These are phyloP conservation scores for Kappamyces sp. DNA, from an alignment of 192 early-diverging fungal genomes.

Conservation along the genomic window DNA sequence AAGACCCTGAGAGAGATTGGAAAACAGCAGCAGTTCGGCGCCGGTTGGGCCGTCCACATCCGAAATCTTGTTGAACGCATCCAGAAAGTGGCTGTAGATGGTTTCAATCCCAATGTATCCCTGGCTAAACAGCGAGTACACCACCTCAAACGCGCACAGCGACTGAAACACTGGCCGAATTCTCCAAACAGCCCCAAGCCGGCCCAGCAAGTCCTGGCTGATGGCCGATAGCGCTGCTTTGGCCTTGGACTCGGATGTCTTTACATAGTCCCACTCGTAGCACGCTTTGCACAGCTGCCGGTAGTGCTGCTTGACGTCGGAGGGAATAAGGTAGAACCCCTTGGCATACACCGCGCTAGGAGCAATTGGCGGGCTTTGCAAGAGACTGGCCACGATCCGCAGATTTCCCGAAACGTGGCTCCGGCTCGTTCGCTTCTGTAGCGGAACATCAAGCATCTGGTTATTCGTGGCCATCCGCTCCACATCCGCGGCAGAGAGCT, in stretches of 20 bases:
- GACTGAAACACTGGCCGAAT: background rate
- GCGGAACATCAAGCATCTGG: background rate
- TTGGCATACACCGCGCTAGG: background rate
- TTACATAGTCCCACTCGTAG: slow-evolving; percentile 8
- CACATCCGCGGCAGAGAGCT: background rate
- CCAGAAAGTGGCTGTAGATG: background rate
- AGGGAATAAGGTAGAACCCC: background rate
- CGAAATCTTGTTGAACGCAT: slow-evolving; percentile 2
- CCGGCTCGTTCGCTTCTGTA: background rate
- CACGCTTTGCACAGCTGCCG: background rate
- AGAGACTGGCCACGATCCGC: too few relatives aligned
- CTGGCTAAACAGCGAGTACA: background rate
- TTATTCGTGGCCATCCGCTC: background rate
- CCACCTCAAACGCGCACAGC: background rate
- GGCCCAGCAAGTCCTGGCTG: background rate
- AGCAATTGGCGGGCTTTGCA: background rate
- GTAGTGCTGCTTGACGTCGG: background rate
- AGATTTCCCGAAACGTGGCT: background rate
- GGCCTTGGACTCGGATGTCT: background rate
- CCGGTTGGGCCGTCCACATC: slow-evolving; percentile 4
- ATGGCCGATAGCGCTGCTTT: background rate
- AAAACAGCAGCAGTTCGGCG: background rate
- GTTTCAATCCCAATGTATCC: slow-evolving; percentile 2
- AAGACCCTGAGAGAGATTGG: too few relatives aligned
- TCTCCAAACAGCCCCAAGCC: background rate